A percentile compares a stretch with the other conserved stretches of the same genome.
Conservation (phyloP, 441 rosid genomes). For the Erodium texanum region DNA sequence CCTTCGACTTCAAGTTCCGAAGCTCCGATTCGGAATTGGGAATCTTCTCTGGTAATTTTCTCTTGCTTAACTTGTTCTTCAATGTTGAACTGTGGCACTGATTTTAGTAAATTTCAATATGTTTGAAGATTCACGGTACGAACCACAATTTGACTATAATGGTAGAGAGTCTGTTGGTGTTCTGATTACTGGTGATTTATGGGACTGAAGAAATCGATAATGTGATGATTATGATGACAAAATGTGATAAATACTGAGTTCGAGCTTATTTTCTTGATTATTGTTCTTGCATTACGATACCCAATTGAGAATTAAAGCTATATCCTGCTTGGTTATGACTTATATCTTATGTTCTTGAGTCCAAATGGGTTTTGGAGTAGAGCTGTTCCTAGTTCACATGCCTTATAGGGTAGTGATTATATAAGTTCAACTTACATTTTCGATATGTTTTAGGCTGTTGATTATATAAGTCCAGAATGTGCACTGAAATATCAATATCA, state of each 20-base stretch:
- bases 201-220: neutral
- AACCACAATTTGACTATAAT: too few relatives aligned
- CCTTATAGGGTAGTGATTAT: neutral
- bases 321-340: neutral
- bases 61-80: neutral
- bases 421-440: too few relatives aligned
- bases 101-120: neutral
- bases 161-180: neutral
- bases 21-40: neutral
- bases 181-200: neutral
- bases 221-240: neutral
- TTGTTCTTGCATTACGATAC: neutral
- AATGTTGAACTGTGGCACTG: too few relatives aligned
- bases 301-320: neutral
- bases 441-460: too few relatives aligned
- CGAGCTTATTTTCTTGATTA: neutral
- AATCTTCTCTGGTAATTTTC: neutral
- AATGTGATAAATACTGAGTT: neutral
- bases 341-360: neutral
- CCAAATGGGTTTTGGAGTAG: neutral
- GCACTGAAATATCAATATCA: slow-evolving; percentile 10
- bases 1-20: neutral
- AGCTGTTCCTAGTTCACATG: neutral
- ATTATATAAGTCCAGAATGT: neutral
- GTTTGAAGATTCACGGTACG: too few relatives aligned